These are phyloP conservation scores for Chaetomium tenue DNA, from an alignment of 495 filamentous ascomycete genomes.

Conservation along the genomic window DNA sequence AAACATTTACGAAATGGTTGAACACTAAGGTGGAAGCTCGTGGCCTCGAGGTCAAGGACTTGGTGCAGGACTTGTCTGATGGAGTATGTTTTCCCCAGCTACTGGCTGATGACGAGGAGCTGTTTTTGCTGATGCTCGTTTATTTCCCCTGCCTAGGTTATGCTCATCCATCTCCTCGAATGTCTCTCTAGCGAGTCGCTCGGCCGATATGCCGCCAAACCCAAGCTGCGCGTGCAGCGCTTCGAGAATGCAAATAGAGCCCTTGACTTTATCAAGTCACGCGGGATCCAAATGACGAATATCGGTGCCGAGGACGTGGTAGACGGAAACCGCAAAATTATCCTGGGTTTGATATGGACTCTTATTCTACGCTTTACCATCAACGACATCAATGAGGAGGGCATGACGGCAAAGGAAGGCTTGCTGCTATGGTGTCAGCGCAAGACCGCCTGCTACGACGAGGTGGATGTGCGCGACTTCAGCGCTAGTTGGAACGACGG, in stretches of 20 bases:
- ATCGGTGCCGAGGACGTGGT: slow-evolving; percentile 98
- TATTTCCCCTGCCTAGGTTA: slow-evolving; percentile 57
- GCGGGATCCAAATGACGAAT: slow-evolving; percentile 94
- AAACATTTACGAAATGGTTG: slow-evolving; percentile 99
- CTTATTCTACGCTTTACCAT: slow-evolving; percentile 97
- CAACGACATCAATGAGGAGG: slow-evolving; percentile 96
- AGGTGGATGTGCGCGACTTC: slow-evolving; percentile 91
- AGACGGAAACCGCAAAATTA: slow-evolving; percentile 96
- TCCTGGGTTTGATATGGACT: slow-evolving; percentile 95
- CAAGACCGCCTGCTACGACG: slow-evolving; percentile 97
- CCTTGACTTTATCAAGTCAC: slow-evolving; percentile 85
- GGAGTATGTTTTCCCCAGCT: slow-evolving; percentile 60
- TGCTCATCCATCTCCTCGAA: slow-evolving; percentile 94
- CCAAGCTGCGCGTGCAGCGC: slow-evolving; percentile 91
- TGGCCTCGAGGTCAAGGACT: slow-evolving; percentile 71
- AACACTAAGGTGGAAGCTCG: slow-evolving; percentile 87
- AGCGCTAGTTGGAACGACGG: slow-evolving; percentile 96
- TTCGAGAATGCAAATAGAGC: slow-evolving; percentile 98
- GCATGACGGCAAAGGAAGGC: slow-evolving; percentile 96
- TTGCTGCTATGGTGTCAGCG: slow-evolving; percentile 95
- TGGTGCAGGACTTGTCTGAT: slow-evolving; percentile 86
- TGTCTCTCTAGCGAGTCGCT: slow-evolving; percentile 90
- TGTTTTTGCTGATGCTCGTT: slow-evolving; percentile 11
- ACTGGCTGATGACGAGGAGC: not conserved
- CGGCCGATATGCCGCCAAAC: slow-evolving; percentile 91